Evolutionary conservation across 1,284 basidiomycete species (phyloP), one percentile per base, ranked within the genome.

Genomic region (Agroathelia rolfsii): DNA sequence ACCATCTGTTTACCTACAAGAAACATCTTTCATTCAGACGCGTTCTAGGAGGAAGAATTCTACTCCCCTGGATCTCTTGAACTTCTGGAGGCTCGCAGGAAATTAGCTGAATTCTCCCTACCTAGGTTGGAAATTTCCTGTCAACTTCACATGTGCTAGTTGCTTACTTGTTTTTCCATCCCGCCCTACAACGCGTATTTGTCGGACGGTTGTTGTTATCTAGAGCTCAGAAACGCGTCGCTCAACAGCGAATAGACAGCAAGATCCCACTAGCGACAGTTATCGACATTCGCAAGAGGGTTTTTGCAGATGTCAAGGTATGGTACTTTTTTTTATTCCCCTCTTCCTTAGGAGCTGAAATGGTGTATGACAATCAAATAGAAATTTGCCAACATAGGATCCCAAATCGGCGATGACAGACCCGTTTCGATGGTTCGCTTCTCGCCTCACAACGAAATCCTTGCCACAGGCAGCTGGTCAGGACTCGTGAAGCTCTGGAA

Each of bases 391-490:
- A 94, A 89, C 47, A 72, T 97, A 28, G 95, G 95, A 16, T 96
- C 94, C 0, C 95, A 98, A 67, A 90, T 97, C 45, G 94, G 92
- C 32, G 95, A 96, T 51, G 90, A 95, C 42, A 73, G 95, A 30
- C 92, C 94, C 2, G 76, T 98, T 41, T 86, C 90, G 1, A 81
- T 88, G 58, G 87, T 96, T 18, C 81, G 95, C 15, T 98, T 98
- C 55, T 80, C 94, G 1, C 95, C 95, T 4, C 84, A 96, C 52
- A 84, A 82, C 44, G 59, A 85, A 49, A 69, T 87, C 28, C 67
- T 98, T 17, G 86, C 90, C 1, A 95, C 94, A 0, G 90, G 83
- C 3, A 89, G 87, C 45, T 99, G 95, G 95, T 88, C 92, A 8
- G 95, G 95, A 15, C 78, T 78, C 25, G 77, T 93, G 19, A 96